A percentile compares a stretch with the other conserved stretches of the same genome.
Evolutionary conservation across 163 green algal genomes (phyloP).

Genomic region (Chlorella variabilis): DNA sequence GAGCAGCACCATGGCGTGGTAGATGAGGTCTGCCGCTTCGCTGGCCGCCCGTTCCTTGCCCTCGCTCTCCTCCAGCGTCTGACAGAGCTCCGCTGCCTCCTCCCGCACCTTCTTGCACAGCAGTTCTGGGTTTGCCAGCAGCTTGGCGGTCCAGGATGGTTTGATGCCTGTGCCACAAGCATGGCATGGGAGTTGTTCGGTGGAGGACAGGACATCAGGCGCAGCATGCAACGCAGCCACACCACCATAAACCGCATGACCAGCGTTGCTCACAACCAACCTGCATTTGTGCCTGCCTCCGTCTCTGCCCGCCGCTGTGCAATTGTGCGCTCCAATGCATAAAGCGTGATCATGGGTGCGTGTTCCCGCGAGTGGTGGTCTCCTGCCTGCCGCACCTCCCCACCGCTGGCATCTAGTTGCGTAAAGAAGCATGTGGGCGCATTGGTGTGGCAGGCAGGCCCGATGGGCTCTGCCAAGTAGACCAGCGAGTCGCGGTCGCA

Average conservation of each 20-base stretch:
- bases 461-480: constrained; percentile 92
- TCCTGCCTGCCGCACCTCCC: constrained; percentile 15
- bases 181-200: no score
- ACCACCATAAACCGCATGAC: no score
- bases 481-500: constrained; percentile 97
- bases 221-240: background rate
- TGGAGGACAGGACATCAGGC: no score
- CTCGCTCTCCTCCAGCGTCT: constrained; percentile 91
- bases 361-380: constrained; percentile 23
- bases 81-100: constrained; percentile 92
- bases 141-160: constrained; percentile 93
- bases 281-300: constrained; percentile 33
- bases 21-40: constrained; percentile 98
- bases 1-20: constrained; percentile 97
- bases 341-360: constrained; percentile 81
- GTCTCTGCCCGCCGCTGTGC: constrained; percentile 61
- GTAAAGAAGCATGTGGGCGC: constrained; percentile 93
- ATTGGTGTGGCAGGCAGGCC: constrained; percentile 96
- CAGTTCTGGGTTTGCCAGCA: constrained; percentile 88
- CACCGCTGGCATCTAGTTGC: constrained; percentile 47
- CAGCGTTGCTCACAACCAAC: background rate
- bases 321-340: constrained; percentile 92
- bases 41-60: constrained; percentile 82
- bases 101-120: constrained; percentile 94
- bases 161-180: constrained; percentile 73